Conservation (phyloP, 2,329 filamentous ascomycete species). For the Rhynchosporium graminicola region DNA sequence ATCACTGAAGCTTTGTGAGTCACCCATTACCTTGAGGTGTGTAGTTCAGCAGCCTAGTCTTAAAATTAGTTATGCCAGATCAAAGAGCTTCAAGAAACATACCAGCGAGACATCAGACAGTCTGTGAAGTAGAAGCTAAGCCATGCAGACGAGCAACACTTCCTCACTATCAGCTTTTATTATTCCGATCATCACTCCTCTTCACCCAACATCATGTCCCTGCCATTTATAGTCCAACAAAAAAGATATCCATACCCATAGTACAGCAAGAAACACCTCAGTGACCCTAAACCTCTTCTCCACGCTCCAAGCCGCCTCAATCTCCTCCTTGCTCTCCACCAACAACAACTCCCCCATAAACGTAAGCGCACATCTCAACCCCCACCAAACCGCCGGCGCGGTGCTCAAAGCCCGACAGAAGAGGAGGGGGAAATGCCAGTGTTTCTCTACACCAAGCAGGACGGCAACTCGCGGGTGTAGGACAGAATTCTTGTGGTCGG, state of each 20-base stretch:
- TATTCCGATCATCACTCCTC: background rate
- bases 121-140: conserved; percentile 73
- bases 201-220: background rate
- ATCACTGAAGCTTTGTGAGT: background rate
- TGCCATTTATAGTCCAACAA: background rate
- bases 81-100: conserved; percentile 34
- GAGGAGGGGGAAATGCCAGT: conserved; percentile 74
- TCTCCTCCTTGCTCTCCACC: conserved; percentile 45
- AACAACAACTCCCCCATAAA: conserved; percentile 65
- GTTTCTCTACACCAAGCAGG: conserved; percentile 69
- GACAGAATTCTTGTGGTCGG: conserved; percentile 44
- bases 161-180: conserved; percentile 26
- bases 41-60: conserved; percentile 74
- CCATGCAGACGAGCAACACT: conserved; percentile 71
- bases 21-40: conserved; percentile 58
- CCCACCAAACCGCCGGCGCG: conserved; percentile 71
- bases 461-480: conserved; percentile 79
- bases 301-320: conserved; percentile 45
- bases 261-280: conserved; percentile 70
- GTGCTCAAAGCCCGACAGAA: conserved; percentile 72
- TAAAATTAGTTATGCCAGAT: background rate
- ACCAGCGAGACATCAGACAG: conserved; percentile 83
- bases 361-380: conserved; percentile 66
- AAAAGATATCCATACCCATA: conserved; percentile 60
- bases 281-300: conserved; percentile 58